These are phyloP conservation scores for Camillea tinctor DNA, from an alignment of 2,329 filamentous ascomycete species.

Conservation along the genomic window DNA sequence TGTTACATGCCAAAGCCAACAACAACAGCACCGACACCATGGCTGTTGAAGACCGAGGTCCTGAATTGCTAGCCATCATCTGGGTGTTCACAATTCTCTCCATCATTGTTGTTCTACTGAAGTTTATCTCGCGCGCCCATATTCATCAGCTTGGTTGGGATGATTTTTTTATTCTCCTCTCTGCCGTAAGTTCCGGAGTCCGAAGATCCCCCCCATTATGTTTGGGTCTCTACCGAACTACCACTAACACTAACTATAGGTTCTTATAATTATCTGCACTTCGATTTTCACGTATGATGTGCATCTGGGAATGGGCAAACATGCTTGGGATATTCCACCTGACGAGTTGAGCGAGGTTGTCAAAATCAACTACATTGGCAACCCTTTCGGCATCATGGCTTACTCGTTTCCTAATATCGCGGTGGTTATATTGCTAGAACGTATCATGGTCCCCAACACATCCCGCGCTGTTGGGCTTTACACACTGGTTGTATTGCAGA, in stretches of 20 bases:
- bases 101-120: neutral
- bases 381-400: conserved; percentile 7
- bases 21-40: neutral
- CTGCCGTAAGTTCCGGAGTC: neutral
- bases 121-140: conserved; percentile 1
- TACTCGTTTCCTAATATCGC: conserved; percentile 9
- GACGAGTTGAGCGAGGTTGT: conserved; percentile 1
- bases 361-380: conserved; percentile 4
- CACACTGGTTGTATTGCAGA: conserved; percentile 1
- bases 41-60: conserved; percentile 1
- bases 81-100: conserved; percentile 2
- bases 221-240: too few species aligned
- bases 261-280: conserved; percentile 4
- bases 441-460: neutral
- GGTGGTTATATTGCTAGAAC: conserved; percentile 5
- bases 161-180: conserved; percentile 2
- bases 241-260: neutral
- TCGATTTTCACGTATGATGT: conserved; percentile 9
- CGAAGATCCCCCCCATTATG: too few species aligned
- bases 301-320: conserved; percentile 4
- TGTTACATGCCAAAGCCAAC: too few species aligned
- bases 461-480: conserved; percentile 3
- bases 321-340: neutral
- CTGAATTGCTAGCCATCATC: conserved; percentile 1
- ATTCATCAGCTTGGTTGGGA: conserved; percentile 2